Conservation (phyloP, 352 stramenopile species). For the Pythium angustatum region DNA sequence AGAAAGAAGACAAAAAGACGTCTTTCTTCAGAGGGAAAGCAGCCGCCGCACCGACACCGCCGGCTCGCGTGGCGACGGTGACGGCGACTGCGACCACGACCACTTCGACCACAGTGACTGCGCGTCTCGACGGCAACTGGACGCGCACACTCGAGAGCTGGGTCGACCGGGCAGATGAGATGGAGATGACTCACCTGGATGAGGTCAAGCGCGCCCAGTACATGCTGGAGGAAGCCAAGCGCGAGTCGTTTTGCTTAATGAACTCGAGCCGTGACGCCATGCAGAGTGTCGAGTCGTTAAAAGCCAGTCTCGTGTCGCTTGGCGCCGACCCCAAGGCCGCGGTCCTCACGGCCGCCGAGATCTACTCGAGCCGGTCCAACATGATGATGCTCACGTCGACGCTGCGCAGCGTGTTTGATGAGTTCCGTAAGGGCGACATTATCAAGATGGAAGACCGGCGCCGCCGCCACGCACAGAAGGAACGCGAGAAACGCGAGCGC, state of each 20-base stretch:
- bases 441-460: conserved; percentile 78
- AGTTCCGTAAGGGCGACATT: conserved; percentile 69
- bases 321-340: conserved; percentile 62
- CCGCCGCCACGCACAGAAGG: conserved; percentile 55
- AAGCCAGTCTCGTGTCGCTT: conserved; percentile 63
- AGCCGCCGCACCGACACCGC: not conserved
- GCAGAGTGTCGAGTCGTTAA: conserved; percentile 65
- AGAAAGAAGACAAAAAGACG: conserved; percentile 11
- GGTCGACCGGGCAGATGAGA: conserved; percentile 64
- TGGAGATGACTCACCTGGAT: conserved; percentile 71
- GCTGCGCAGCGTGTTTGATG: conserved; percentile 67
- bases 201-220: conserved; percentile 75
- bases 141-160: conserved; percentile 58
- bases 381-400: conserved; percentile 72
- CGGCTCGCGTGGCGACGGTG: not conserved
- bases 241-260: conserved; percentile 61
- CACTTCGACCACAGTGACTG: conserved; percentile 26
- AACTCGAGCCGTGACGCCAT: conserved; percentile 62
- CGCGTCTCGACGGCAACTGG: conserved; percentile 21
- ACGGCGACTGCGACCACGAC: not conserved
- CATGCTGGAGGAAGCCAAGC: conserved; percentile 61
- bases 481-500: conserved; percentile 59
- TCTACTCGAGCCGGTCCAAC: conserved; percentile 78
- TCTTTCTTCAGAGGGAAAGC: too few species aligned
- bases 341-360: conserved; percentile 76